Evolutionary conservation across 148 eudicot species (phyloP).

Genomic region (Pouteria glomerata): DNA sequence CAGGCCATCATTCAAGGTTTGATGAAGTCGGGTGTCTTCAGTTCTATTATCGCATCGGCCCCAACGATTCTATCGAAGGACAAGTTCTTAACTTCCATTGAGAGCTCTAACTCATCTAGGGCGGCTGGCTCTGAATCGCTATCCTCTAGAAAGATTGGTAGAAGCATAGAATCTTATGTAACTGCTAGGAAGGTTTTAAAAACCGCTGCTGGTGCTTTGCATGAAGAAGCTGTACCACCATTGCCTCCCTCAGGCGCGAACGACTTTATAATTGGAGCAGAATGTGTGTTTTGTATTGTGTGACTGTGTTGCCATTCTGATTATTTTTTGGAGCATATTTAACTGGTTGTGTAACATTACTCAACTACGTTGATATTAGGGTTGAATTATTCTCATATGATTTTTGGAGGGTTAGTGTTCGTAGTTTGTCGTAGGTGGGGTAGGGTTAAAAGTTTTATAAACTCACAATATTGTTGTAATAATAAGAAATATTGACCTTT

Average conservation of each 20-base stretch:
- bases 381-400: not conserved
- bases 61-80: constrained; percentile 41
- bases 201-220: constrained; percentile 11
- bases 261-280: constrained; percentile 27
- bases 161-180: too few species aligned
- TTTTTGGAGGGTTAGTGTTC: not conserved
- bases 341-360: too few species aligned
- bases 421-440: too few species aligned
- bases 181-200: constrained; percentile 50
- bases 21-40: constrained; percentile 69
- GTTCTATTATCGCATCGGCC: too few species aligned
- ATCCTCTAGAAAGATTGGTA: too few species aligned
- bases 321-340: too few species aligned
- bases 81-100: constrained; percentile 50
- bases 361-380: not conserved
- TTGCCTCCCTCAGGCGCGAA: constrained; percentile 56
- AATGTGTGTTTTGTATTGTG: not conserved
- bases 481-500: not conserved
- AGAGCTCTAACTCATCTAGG: constrained; percentile 54
- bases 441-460: too few species aligned
- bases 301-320: too few species aligned
- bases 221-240: constrained; percentile 72
- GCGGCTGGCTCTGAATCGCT: constrained; percentile 21
- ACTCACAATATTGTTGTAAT: not conserved
- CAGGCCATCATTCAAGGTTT: constrained; percentile 78